Conservation (phyloP, 257 asterid genomes). For the Jacaranda copaia region DNA sequence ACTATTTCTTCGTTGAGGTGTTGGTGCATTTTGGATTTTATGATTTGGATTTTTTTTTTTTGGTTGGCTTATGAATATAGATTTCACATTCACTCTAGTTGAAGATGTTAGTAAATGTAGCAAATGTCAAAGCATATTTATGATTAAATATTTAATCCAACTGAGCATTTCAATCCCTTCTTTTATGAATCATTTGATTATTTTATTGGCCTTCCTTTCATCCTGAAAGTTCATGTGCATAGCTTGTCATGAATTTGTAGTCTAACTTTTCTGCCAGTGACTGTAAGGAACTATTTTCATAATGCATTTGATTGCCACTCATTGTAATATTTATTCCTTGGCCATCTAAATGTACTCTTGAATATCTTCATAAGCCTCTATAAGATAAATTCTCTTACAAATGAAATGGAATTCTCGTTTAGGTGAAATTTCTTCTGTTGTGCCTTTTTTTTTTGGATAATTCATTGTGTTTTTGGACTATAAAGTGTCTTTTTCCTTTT, state of each 20-base stretch:
- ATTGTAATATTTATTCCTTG: background rate
- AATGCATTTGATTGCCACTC: background rate
- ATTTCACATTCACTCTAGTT: slow-evolving; percentile 15
- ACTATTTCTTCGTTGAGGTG: background rate
- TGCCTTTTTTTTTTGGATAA: background rate
- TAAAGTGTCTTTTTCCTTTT: slow-evolving; percentile 15
- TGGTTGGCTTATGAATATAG: background rate
- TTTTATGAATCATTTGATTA: background rate
- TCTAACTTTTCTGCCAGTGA: slow-evolving; percentile 3
- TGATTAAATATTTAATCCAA: background rate
- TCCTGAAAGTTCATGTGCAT: slow-evolving; percentile 12
- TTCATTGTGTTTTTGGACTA: slow-evolving; percentile 7
- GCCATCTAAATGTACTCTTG: slow-evolving; percentile 3
- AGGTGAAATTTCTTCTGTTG: slow-evolving; percentile 6
- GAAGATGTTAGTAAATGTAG: slow-evolving; percentile 1
- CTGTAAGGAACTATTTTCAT: background rate
- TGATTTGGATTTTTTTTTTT: background rate
- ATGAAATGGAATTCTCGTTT: background rate
- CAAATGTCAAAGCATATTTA: slow-evolving; percentile 2
- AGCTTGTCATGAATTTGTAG: background rate
- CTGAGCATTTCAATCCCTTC: background rate
- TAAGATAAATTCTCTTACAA: slow-evolving; percentile 3
- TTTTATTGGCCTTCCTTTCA: background rate
- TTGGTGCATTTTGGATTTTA: background rate
- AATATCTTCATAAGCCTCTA: background rate